phyloP scores from a whole-genome alignment of 2,329 filamentous ascomycete species.

The Colletotrichum sp. region DNA sequence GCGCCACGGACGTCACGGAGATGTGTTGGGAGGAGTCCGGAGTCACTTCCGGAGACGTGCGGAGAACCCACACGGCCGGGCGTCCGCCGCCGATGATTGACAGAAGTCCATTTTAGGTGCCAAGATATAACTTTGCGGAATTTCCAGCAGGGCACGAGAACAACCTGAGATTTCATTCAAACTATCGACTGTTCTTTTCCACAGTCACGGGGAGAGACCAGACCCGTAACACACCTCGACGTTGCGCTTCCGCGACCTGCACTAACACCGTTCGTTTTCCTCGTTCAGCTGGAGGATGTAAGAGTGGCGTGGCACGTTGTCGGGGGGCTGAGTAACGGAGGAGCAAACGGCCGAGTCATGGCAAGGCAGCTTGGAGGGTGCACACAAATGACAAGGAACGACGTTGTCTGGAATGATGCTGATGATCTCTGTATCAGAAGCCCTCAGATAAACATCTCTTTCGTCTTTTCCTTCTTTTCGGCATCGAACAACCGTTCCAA shows the following conservation, averaged over 20 bases:
- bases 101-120: neutral
- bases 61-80: neutral
- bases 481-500: neutral
- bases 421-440: neutral
- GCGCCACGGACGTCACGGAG: neutral
- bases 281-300: neutral
- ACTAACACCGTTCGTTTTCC: neutral
- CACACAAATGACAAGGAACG: neutral
- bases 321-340: neutral
- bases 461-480: neutral
- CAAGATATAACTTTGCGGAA: neutral
- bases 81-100: neutral
- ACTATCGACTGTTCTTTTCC: neutral
- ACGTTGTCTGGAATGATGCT: neutral
- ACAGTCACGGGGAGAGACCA: neutral
- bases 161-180: neutral
- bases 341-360: neutral
- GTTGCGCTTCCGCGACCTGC: neutral
- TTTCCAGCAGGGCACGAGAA: neutral
- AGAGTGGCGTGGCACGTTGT: neutral
- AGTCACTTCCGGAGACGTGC: neutral
- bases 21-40: neutral
- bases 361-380: neutral
- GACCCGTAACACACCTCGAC: neutral
- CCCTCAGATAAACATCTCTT: neutral